Evolutionary conservation across 2,329 filamentous ascomycete species (phyloP), one percentile per base, ranked within the genome.

Genomic region (Diaporthe velutina): DNA sequence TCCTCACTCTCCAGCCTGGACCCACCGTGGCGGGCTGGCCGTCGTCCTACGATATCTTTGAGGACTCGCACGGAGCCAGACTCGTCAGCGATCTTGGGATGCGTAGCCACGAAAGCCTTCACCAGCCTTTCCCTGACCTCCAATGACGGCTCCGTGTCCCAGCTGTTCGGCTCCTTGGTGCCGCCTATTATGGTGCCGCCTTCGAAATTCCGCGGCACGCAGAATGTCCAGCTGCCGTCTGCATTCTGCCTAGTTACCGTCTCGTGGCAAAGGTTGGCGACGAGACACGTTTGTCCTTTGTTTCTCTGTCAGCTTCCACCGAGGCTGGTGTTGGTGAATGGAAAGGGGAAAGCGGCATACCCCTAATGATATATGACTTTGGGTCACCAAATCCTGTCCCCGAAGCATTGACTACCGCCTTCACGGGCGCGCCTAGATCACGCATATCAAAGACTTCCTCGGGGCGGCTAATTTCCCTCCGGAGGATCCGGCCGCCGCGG

Each of bases 161-260:
- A 91, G 79, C 92, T 84, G 73, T 88, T 83, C 1, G 87, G 85
- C 79, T 93, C 88, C 80, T 92, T 93, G 13, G 91, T 93, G 0
- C 92, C 92, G 7, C 92, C 92, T 28, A 93, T 88, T 52, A 93
- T 85, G 0, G 91, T 93, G 3, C 92, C 92, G 4, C 91, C 91
- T 45, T 89, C 85, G 35, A 91, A 88, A 12, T 87, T 88, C 3
- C 92, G 87, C 0, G 92, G 91, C 8, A 93, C 89, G 60, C 88
- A 87, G 76, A 93, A 93, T 0, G 88, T 87, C 90, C 91, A 93
- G 12, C 85, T 87, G 0, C 92, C 92, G 79, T 93, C 91, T 0
- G 85, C 85, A 78, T 90, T 89, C 77, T 94, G 90, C 35, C 89
- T 86, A 3, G 92, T 93, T 28, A 93, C 80, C 4, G 84, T 86